Base-by-base conservation (phyloP, 495 filamentous ascomycete genomes). In the Xylaria curta region DNA sequence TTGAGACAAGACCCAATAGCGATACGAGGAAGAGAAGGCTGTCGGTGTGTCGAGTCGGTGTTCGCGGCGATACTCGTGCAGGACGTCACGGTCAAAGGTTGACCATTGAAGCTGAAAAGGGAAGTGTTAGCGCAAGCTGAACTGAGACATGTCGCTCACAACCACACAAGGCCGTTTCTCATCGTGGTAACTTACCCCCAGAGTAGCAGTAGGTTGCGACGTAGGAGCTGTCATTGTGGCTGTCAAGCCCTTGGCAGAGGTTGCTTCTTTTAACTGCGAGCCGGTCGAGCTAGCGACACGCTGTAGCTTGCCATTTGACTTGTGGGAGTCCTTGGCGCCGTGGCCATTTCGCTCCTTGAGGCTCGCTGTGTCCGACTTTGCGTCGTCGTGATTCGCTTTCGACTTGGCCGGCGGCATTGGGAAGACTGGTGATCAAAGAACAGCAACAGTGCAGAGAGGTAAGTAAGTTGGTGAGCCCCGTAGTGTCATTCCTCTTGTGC, bases 11-110 rank as follows among this genome's bases (percentile, higher is more conserved):
- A 94, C 82, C 75, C 91, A 86, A 75, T 91, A 90, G 79, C 91
- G 90, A 80, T 91, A 90, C 46, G 91, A 87, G 70, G 85, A 91
- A 71, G 88, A 85, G 84, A 91, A 95, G 73, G 93, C 86, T 33
- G 86, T 84, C 31, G 93, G 90, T 1, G 90, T 91, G 74, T 87
- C 84, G 73, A 97, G 86, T 73, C 89, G 89, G 83, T 95, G 91
- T 71, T 90, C 87, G 76, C 92, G 89, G 71, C 93, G 90, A 84
- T 97, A 97, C 77, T 88, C 87, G 81, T 95, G 91, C 70, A 97
- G 89, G 74, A 94, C 85, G 24, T 88, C 84, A 73, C 89, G 83
- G 21, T 93, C 89, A 75, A 94, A 90, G 36, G 91, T 87, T 44
- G 88, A 84, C 93, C 93, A 97, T 73, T 89, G 86, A 68, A 97